Evolutionary conservation across 495 filamentous ascomycete genomes (phyloP).

Genomic region (Filosporella fistucella): DNA sequence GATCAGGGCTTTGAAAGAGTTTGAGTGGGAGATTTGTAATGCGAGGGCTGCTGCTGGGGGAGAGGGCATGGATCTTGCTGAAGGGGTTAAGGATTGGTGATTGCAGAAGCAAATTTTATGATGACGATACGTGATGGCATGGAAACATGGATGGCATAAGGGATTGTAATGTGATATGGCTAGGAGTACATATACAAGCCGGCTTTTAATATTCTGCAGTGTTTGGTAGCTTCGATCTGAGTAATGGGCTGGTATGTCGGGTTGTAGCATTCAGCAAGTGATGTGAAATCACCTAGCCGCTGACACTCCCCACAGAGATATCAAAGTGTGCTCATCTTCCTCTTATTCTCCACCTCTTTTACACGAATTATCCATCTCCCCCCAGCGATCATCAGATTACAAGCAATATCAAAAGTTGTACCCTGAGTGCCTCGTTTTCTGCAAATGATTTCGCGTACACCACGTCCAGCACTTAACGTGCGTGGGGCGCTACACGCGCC

Average conservation of each 20-base stretch:
- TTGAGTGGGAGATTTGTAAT: slow-evolving; percentile 87
- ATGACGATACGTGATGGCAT: not conserved
- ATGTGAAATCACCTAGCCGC: not conserved
- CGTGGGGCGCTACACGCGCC: too few species aligned
- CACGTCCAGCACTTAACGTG: too few species aligned
- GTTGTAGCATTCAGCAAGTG: not conserved
- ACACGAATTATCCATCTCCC: too few species aligned
- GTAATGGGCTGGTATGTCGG: not conserved
- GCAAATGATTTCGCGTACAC: too few species aligned
- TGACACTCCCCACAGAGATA: too few species aligned
- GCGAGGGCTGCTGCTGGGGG: slow-evolving; percentile 39
- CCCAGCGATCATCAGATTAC: too few species aligned
- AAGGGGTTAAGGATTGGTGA: slow-evolving; percentile 24
- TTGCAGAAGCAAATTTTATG: not conserved
- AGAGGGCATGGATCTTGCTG: slow-evolving; percentile 10
- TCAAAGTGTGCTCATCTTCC: too few species aligned
- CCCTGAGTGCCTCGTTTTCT: too few species aligned
- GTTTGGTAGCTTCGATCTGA: not conserved
- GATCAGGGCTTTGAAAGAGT: slow-evolving; percentile 81
- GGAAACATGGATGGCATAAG: not conserved
- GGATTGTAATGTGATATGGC: not conserved
- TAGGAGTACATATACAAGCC: not conserved
- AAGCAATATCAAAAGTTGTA: too few species aligned
- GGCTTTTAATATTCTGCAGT: not conserved
- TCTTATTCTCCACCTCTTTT: too few species aligned